Conservation (phyloP, 768 basidiomycete species). For the Mycena kentingensis region DNA sequence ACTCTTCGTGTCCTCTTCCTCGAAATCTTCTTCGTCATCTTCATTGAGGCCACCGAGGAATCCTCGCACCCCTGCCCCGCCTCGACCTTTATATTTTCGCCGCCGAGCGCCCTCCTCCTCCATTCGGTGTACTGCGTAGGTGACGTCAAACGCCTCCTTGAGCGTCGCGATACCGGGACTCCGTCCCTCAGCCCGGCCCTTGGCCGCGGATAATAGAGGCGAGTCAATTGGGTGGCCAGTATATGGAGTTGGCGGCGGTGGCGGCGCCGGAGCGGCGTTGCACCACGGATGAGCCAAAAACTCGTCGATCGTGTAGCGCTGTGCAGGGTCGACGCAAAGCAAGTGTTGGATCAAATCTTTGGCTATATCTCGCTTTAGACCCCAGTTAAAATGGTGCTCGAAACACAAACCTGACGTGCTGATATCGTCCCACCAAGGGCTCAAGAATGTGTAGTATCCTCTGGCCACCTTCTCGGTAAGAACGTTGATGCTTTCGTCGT, state of each 20-base stretch:
- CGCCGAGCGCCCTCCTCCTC: slow-evolving; percentile 94
- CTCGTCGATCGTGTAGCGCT: slow-evolving; percentile 97
- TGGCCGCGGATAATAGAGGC: slow-evolving; percentile 80
- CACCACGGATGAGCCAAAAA: slow-evolving; percentile 98
- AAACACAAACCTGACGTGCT: slow-evolving; percentile 63
- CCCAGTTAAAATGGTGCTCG: background rate
- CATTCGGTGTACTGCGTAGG: slow-evolving; percentile 99
- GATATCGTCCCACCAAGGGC: slow-evolving; percentile 99
- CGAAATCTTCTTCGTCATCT: slow-evolving; percentile 78
- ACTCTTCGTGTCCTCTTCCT: slow-evolving; percentile 44
- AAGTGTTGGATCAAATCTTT: slow-evolving; percentile 96
- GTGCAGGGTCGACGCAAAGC: slow-evolving; percentile 92
- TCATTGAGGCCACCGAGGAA: slow-evolving; percentile 90
- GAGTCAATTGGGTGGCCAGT: slow-evolving; percentile 73
- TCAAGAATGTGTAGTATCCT: slow-evolving; percentile 97
- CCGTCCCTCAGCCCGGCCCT: slow-evolving; percentile 73
- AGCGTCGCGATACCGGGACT: slow-evolving; percentile 92
- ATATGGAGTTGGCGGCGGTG: slow-evolving; percentile 67
- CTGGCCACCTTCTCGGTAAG: slow-evolving; percentile 97
- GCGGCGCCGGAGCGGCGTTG: slow-evolving; percentile 63
- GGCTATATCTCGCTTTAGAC: slow-evolving; percentile 45
- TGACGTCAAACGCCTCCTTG: slow-evolving; percentile 98
- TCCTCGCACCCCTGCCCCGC: slow-evolving; percentile 75
- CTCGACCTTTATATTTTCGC: slow-evolving; percentile 76
- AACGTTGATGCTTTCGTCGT: slow-evolving; percentile 98